phyloP scores from a whole-genome alignment of 2,329 filamentous ascomycete species.

The Podosphaera aphanis region DNA sequence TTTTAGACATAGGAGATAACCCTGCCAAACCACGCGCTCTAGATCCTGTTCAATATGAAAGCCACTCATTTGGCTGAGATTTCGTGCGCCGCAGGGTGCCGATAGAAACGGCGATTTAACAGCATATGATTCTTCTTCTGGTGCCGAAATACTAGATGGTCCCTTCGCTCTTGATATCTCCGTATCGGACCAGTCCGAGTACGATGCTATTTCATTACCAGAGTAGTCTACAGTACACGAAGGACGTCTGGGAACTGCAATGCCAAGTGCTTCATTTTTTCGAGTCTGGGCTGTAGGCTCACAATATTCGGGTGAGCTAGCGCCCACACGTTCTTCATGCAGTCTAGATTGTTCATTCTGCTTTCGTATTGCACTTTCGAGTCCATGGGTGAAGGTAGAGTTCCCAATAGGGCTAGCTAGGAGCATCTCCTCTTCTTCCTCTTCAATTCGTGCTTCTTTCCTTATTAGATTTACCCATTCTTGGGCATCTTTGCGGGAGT shows the following conservation, averaged over 20 bases:
- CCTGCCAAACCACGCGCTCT: conserved; percentile 83
- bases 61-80: conserved; percentile 39
- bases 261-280: conserved; percentile 8
- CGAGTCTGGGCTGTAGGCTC: conserved; percentile 14
- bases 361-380: conserved; percentile 12
- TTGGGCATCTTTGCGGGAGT: conserved; percentile 47
- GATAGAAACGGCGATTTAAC: conserved; percentile 15
- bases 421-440: conserved; percentile 69
- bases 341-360: conserved; percentile 9
- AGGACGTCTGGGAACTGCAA: conserved; percentile 21
- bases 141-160: conserved; percentile 11
- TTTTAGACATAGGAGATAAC: conserved; percentile 66
- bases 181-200: conserved; percentile 67
- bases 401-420: conserved; percentile 38
- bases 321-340: conserved; percentile 15
- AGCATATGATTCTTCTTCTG: conserved; percentile 12
- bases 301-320: conserved; percentile 37
- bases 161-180: conserved; percentile 17
- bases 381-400: conserved; percentile 7
- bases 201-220: conserved; percentile 48
- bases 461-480: conserved; percentile 74
- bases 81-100: conserved; percentile 23
- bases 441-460: conserved; percentile 57
- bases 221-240: conserved; percentile 44
- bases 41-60: conserved; percentile 36